Conservation (phyloP, 1,284 basidiomycete genomes). For the Ganoderma multipileum region DNA sequence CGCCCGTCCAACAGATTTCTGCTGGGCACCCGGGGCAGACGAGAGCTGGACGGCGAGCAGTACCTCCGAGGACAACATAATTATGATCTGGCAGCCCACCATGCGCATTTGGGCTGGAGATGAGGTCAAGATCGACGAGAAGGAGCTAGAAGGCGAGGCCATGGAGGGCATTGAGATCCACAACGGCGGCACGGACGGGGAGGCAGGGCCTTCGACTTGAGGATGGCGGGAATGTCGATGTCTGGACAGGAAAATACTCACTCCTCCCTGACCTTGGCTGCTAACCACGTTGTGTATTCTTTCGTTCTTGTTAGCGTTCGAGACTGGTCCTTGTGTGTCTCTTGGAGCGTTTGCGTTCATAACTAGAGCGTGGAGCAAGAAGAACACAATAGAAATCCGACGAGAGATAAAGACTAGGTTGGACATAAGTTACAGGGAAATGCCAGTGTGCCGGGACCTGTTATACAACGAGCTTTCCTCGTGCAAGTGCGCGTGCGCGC, state of each 20-base stretch:
- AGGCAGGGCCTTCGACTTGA: conserved; percentile 21
- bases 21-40: conserved; percentile 79
- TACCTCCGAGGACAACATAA: conserved; percentile 86
- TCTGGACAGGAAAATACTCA: neutral
- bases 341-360: neutral
- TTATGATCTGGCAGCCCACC: conserved; percentile 90
- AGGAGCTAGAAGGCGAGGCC: conserved; percentile 75
- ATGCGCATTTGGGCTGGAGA: conserved; percentile 89
- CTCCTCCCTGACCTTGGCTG: neutral
- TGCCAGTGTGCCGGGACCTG: conserved; percentile 18
- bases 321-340: neutral
- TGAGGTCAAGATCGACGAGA: conserved; percentile 78
- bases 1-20: conserved; percentile 81
- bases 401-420: conserved; percentile 15
- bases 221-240: neutral
- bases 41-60: conserved; percentile 83
- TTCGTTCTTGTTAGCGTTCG: neutral
- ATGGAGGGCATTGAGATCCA: conserved; percentile 77
- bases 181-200: conserved; percentile 18
- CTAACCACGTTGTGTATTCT: neutral
- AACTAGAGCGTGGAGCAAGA: neutral
- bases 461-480: conserved; percentile 34
- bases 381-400: conserved; percentile 3
- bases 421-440: conserved; percentile 30
- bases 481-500: conserved; percentile 11